These are phyloP conservation scores for Porcisia deanei DNA, from an alignment of 208 protist species.

Conservation along the genomic window DNA sequence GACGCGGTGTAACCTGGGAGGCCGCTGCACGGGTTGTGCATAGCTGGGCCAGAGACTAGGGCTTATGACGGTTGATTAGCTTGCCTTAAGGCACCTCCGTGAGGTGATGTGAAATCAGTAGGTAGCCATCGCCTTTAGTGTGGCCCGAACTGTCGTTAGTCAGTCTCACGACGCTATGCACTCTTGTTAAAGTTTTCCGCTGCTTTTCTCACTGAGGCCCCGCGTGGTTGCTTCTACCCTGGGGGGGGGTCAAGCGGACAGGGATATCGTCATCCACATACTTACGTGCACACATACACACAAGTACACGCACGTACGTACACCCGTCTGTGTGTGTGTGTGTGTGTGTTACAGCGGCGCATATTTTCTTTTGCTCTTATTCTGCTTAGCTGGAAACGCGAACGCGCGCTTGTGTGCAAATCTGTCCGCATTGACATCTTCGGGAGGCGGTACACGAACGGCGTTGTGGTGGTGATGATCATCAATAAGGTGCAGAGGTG, in stretches of 20 bases:
- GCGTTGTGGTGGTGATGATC: too few relatives aligned
- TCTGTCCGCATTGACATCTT: background rate
- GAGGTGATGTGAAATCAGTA: background rate
- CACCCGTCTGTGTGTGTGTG: background rate
- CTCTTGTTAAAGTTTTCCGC: background rate
- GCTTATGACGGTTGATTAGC: background rate
- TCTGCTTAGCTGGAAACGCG: background rate
- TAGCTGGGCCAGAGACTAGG: conserved; percentile 4
- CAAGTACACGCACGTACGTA: background rate
- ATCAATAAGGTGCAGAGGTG: too few relatives aligned
- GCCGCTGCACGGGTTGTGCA: background rate
- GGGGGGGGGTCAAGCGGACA: too few relatives aligned
- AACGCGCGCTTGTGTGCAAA: background rate
- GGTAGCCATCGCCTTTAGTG: background rate
- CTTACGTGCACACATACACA: background rate
- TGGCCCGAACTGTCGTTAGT: background rate
- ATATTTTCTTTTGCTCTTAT: background rate
- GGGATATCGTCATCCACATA: background rate
- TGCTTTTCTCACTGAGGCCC: background rate
- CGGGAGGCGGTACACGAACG: too few relatives aligned
- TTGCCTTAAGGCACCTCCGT: background rate
- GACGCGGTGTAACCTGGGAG: conserved; percentile 4
- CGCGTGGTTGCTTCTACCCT: background rate
- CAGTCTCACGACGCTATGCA: background rate
- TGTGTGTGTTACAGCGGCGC: background rate